Evolutionary conservation across 2,329 filamentous ascomycete species (phyloP), one percentile per base, ranked within the genome.

Genomic region (Alternaria ethzedia): DNA sequence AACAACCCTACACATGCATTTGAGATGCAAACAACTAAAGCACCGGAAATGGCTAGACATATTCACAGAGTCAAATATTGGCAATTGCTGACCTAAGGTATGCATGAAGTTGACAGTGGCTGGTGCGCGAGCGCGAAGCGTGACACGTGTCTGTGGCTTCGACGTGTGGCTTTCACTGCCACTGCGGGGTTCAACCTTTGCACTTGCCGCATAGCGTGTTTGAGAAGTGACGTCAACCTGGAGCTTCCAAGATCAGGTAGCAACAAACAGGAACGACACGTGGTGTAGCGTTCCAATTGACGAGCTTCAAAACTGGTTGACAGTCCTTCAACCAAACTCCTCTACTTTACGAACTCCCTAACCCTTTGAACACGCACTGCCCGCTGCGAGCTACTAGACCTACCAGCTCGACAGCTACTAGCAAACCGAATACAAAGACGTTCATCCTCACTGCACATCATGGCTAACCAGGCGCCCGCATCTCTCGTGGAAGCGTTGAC

Each of bases 401-500:
- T 59, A 47, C 28, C 7, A 45, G 15, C 57, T 51, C 15, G 30
- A 32, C 41, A 6, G 7, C 25, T 25, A 25, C 25, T 30, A 58
- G 46, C 9, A 30, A 41, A 41, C 9, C 13, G 44, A 41, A 11
- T 5, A 45, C 28, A 23, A 9, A 10, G 9, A 46, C 36, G 21
- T 12, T 15, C 11, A n/a, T 12, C 17, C 32, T 49, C 12, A 26
- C n/a, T 15, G 25, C n/a, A 47, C 57, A 56, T 43, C 41, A 64
- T 64, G 61, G 57, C 61, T 20, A 59, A 59, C 43, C 59, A 61
- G 45, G 51, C 57, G 25, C 56, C 57, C 28, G 55, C 55, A 12
- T 63, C 60, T 23, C 76, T 84, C 21, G 68, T 81, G 15, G 76
- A 83, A 11, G 79, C 71, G 32, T 62, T 84, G 58, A 82, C 80